These are phyloP conservation scores for Mycena maculata DNA, from an alignment of 768 basidiomycete species.

Conservation along the genomic window DNA sequence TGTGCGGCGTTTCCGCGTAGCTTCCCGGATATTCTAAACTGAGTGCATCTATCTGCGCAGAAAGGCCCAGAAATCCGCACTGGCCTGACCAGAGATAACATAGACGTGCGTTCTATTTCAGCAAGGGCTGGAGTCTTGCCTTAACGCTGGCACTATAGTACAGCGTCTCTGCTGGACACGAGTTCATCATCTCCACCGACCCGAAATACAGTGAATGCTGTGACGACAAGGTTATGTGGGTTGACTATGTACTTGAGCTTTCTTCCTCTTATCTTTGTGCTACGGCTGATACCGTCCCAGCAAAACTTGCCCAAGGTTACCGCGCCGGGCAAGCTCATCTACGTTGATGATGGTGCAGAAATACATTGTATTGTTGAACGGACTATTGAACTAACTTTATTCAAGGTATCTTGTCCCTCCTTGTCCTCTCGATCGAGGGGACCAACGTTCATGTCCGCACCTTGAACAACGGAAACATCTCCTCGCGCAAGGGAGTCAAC, in stretches of 20 bases:
- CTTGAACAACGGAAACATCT: constrained; percentile 91
- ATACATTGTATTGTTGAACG: constrained; percentile 10
- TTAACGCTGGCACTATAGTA: constrained; percentile 30
- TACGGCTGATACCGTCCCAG: constrained; percentile 50
- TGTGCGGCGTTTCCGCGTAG: constrained; percentile 56
- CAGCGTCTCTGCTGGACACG: constrained; percentile 92
- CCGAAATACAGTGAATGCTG: constrained; percentile 80
- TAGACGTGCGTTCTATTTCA: constrained; percentile 72
- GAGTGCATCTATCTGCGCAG: constrained; percentile 52
- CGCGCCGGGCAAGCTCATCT: constrained; percentile 96
- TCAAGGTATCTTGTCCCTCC: constrained; percentile 85
- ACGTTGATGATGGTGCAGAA: constrained; percentile 89
- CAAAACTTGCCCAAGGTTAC: constrained; percentile 95
- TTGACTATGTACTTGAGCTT: constrained; percentile 85
- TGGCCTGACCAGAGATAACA: constrained; percentile 87
- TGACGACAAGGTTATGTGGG: constrained; percentile 86
- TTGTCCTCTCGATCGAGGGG: constrained; percentile 91
- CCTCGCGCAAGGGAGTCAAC: constrained; percentile 99
- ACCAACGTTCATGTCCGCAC: constrained; percentile 84
- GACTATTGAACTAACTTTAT: not conserved
- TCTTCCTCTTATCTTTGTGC: constrained; percentile 16
- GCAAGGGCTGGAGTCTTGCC: constrained; percentile 16
- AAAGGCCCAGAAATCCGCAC: constrained; percentile 99
- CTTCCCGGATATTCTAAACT: not conserved
- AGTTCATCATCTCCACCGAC: constrained; percentile 92